Percentiles rank a stretch among this genome's conserved stretches.
Conservation (phyloP, 2,329 filamentous ascomycete species). For the Penicillium expansum region DNA sequence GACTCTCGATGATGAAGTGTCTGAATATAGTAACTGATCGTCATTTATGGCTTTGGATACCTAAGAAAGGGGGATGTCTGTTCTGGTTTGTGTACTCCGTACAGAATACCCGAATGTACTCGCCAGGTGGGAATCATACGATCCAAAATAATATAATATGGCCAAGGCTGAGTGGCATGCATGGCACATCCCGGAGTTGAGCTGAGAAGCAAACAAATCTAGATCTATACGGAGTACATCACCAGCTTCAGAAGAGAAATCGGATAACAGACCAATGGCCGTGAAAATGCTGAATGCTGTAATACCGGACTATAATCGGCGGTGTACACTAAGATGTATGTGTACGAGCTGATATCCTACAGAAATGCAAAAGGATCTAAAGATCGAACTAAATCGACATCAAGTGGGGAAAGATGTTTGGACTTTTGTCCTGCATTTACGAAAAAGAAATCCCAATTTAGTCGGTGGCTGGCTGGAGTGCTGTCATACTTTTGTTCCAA, state of each 20-base stretch:
- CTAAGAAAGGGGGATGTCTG: conserved; percentile 10
- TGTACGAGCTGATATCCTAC: not conserved
- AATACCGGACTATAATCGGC: conserved; percentile 5
- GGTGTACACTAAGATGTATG: conserved; percentile 12
- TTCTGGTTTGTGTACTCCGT: not conserved
- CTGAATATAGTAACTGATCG: conserved; percentile 22
- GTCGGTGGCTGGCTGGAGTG: conserved; percentile 15
- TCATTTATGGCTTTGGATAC: conserved; percentile 3
- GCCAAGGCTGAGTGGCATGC: not conserved
- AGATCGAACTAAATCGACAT: conserved; percentile 18
- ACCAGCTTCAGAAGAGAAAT: not conserved
- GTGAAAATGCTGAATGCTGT: not conserved
- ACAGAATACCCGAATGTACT: not conserved
- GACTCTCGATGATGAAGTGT: conserved; percentile 2
- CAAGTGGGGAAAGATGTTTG: conserved; percentile 11
- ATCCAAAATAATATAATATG: too few species aligned
- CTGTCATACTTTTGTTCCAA: not conserved
- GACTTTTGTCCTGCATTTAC: conserved; percentile 1
- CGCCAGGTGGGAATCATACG: not conserved
- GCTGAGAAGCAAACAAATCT: not conserved
- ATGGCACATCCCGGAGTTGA: not conserved
- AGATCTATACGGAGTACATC: not conserved
- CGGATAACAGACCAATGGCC: not conserved
- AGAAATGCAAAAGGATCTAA: conserved; percentile 4
- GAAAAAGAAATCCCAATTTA: not conserved